A percentile compares a stretch with the other conserved stretches of the same genome.
phyloP scores from a whole-genome alignment of 106 monocot genomes.

The Allium fistulosum region DNA sequence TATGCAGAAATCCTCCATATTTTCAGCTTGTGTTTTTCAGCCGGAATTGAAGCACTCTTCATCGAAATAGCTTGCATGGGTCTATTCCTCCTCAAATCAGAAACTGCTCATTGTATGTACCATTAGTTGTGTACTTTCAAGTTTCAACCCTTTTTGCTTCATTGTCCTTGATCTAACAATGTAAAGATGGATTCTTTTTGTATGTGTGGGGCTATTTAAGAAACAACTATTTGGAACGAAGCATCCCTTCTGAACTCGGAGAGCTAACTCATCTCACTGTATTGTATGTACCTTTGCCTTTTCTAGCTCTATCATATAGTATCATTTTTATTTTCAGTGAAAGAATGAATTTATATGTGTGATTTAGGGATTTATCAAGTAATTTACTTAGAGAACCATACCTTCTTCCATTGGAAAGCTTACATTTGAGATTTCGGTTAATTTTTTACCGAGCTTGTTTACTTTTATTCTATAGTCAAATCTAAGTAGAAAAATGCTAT shows the following conservation, averaged over 20 bases:
- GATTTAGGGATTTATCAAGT: slow-evolving; percentile 84
- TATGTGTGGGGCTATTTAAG: slow-evolving; percentile 63
- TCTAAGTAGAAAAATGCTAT: background rate
- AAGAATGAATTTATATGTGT: background rate
- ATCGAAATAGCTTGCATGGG: slow-evolving; percentile 83
- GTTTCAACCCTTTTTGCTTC: no score
- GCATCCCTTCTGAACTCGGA: slow-evolving; percentile 75
- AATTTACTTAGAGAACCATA: slow-evolving; percentile 74
- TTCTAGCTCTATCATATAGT: background rate
- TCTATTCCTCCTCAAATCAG: slow-evolving; percentile 71
- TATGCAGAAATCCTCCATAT: slow-evolving; percentile 63
- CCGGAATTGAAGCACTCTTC: slow-evolving; percentile 59
- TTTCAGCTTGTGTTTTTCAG: no score
- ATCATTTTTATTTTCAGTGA: background rate
- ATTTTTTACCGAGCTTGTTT: background rate
- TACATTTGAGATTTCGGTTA: slow-evolving; percentile 67
- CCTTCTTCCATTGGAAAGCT: slow-evolving; percentile 69
- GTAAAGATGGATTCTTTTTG: background rate
- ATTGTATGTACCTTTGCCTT: slow-evolving; percentile 31
- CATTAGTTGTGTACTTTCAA: no score
- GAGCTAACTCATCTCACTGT: slow-evolving; percentile 61
- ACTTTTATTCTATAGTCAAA: no score
- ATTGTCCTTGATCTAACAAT: no score
- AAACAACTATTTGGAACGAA: slow-evolving; percentile 81
- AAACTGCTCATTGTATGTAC: slow-evolving; percentile 72